A percentile compares a stretch with the other conserved stretches of the same genome.
Evolutionary conservation across 495 filamentous ascomycete species (phyloP).

Genomic region (Aspergillus hancockii): DNA sequence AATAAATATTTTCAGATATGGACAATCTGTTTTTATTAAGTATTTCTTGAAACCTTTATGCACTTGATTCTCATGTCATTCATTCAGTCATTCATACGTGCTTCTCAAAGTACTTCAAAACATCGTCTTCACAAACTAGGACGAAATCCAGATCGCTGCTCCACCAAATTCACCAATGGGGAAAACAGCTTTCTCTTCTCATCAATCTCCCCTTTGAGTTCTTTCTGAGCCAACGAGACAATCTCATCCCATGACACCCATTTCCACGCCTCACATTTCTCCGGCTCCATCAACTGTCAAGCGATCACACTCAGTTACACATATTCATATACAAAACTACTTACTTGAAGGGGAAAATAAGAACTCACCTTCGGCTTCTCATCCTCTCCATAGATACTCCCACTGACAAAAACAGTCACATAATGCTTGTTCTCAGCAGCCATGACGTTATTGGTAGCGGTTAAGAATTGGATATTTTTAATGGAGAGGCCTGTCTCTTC

Average conservation of each 20-base stretch:
- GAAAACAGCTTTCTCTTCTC: slow-evolving; percentile 50
- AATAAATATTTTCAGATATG: too few species aligned
- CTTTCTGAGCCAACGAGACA: neutral
- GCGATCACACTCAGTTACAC: slow-evolving; percentile 3
- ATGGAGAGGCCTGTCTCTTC: slow-evolving; percentile 68
- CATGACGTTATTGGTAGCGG: slow-evolving; percentile 63
- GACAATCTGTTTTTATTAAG: too few species aligned
- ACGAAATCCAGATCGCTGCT: slow-evolving; percentile 38
- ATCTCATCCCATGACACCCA: slow-evolving; percentile 57
- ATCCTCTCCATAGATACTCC: slow-evolving; percentile 36
- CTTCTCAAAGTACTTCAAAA: too few species aligned
- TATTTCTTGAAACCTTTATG: too few species aligned
- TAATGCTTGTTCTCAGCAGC: slow-evolving; percentile 57
- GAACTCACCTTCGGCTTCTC: slow-evolving; percentile 52
- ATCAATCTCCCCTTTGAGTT: slow-evolving; percentile 18
- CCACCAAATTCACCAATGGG: slow-evolving; percentile 55
- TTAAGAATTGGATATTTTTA: slow-evolving; percentile 45
- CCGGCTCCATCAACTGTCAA: slow-evolving; percentile 51
- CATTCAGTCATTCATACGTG: too few species aligned
- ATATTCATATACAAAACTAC: too few species aligned
- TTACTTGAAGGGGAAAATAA: slow-evolving; percentile 30
- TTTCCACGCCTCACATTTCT: slow-evolving; percentile 66
- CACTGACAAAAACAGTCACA: slow-evolving; percentile 62
- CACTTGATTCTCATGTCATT: too few species aligned
- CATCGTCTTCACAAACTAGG: neutral